Base-by-base conservation (phyloP, 164 flowering plant species). In the Sedum album region DNA sequence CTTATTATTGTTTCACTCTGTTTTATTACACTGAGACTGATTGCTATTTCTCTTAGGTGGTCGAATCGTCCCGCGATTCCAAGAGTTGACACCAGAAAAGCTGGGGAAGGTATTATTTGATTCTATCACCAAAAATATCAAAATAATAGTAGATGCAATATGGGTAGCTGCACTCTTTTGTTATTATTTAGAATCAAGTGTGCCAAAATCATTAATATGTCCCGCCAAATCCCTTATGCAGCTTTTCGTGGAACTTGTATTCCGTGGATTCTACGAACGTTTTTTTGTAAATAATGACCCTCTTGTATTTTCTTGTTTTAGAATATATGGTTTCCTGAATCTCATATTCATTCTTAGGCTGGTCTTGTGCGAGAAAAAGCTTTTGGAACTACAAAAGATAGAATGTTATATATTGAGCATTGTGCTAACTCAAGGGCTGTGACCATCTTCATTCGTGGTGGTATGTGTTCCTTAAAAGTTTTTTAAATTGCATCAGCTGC, bases 1-100 rank as follows among this genome's bases (percentile, higher is more conserved):
- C 20, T 33, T 57, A 15, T 13, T 57, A 28, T 1, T 0, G 51
- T 13, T 28, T 18, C 62, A 57, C 62, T 14, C 62, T 28, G 14
- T 26, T 57, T 30, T 21, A 23, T 57, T n/a, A n/a, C n/a, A n/a
- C n/a, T n/a, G n/a, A 17, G 26, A 28, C 31, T 30, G 33, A 15
- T 57, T 13, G 17, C 31, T 30, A 13, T 57, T 28, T 71, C 6
- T 76, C 44, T 68, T 72, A 95, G 99, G 99, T 74, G 99, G 99
- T 69, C 85, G 99, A 80, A 95, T 95, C 80, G 99, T 95, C 66
- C 99, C 99, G 66, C 83, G 99, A 76, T 95, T 95, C 75, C 99
- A 95, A 74, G 99, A 95, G 71, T 79, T 95, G 82, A 90, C 99
- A 15, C 77, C 94, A 17, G 97, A 88, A 66, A 92, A 95, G 78